Conservation (phyloP, 1,284 basidiomycete species). For the Exobasidium cylindrosporum region DNA sequence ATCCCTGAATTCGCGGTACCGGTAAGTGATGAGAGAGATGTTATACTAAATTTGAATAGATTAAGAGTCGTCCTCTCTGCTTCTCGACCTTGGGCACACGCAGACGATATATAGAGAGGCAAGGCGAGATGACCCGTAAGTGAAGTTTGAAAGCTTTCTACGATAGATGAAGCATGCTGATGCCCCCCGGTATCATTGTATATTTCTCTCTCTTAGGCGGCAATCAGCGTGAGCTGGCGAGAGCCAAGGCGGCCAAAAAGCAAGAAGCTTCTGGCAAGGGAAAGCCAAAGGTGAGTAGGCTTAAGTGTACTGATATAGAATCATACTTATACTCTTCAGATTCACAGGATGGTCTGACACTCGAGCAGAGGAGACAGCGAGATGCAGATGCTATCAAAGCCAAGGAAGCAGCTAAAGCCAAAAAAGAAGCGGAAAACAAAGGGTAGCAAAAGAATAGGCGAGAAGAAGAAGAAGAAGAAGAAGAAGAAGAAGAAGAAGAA, state of each 20-base stretch:
- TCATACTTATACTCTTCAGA: not conserved
- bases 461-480: not conserved
- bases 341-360: not conserved
- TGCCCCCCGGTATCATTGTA: not conserved
- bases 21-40: too few species aligned
- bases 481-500: not conserved
- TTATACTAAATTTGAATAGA: too few species aligned
- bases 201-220: constrained; percentile 24
- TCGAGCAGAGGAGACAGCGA: constrained; percentile 1
- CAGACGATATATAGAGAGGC: too few species aligned
- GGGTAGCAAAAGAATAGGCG: not conserved
- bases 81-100: too few species aligned
- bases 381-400: constrained; percentile 10
- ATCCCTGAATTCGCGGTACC: too few species aligned
- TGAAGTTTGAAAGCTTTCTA: not conserved
- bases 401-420: not conserved
- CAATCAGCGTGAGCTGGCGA: constrained; percentile 51
- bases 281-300: constrained; percentile 17
- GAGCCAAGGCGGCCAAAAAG: constrained; percentile 54
- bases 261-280: constrained; percentile 43
- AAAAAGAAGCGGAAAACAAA: not conserved
- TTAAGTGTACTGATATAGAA: not conserved
- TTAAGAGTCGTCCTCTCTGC: too few species aligned
- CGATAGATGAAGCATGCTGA: not conserved
- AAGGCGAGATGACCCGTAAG: constrained; percentile 10